These are phyloP conservation scores for Graphilbum sp. DNA, from an alignment of 2,329 filamentous ascomycete genomes.

Conservation along the genomic window DNA sequence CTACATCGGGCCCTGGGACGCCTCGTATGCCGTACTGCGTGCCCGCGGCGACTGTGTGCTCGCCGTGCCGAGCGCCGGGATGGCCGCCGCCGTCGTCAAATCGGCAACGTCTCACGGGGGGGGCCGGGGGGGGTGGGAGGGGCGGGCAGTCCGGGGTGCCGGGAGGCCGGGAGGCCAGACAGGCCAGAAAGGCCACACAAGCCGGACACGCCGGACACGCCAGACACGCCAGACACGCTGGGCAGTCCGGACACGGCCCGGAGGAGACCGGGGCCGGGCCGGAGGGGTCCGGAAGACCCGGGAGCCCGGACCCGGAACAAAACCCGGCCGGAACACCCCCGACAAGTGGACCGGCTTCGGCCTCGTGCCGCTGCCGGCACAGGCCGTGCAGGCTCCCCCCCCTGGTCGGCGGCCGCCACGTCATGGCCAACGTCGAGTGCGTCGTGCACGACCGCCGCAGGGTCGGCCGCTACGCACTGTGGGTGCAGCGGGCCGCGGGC, in stretches of 20 bases:
- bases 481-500: conserved; percentile 18
- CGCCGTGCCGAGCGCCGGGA: conserved; percentile 7
- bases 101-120: conserved; percentile 17
- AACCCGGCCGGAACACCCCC: too few relatives aligned
- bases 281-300: too few relatives aligned
- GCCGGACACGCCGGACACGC: too few relatives aligned
- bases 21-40: conserved; percentile 15
- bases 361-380: conserved; percentile 14
- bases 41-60: conserved; percentile 17
- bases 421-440: conserved; percentile 20
- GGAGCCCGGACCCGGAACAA: too few relatives aligned
- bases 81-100: conserved; percentile 14
- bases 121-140: too few relatives aligned
- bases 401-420: conserved; percentile 15
- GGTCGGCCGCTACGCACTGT: conserved; percentile 18
- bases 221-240: too few relatives aligned
- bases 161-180: too few relatives aligned
- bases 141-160: too few relatives aligned
- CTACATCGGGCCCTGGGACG: conserved; percentile 18
- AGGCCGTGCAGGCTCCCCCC: conserved; percentile 15
- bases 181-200: too few relatives aligned
- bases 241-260: too few relatives aligned
- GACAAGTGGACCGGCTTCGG: conserved; percentile 16
- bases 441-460: conserved; percentile 17
- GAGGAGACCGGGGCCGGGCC: too few relatives aligned